Evolutionary conservation across 441 rosid genomes (phyloP), one percentile per base, ranked within the genome.

Genomic region (Dalechampia spathulata): DNA sequence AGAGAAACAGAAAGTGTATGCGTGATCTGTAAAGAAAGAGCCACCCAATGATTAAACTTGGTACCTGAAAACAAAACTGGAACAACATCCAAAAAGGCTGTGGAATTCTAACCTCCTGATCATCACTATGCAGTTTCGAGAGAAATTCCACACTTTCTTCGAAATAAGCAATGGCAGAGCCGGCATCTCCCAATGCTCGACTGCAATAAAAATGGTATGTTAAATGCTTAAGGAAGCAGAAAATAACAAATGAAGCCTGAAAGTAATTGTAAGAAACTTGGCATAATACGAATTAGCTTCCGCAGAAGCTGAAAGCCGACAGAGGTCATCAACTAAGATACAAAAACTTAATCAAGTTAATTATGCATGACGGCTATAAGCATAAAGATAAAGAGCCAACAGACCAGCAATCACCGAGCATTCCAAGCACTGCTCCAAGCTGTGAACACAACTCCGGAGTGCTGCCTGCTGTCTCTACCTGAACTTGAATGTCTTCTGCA

Each of bases 401-500:
- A 42, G 57, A 87, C 99, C 99, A 80, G 90, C 97, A 93, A 69
- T 93, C 99, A 37, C 99, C 97, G 43, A 90, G 99, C 95, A 90
- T 87, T 12, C 99, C 99, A 44, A 93, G 80, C 52, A 93, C 97
- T 41, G 96, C 97, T 44, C 99, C 99, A 54, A 93, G 93, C 82
- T 90, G 99, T 39, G 99, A 87, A 68, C 96, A 85, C 62, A 93
- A 62, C 63, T 90, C 96, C 34, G 95, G 70, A 20, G 93, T 82
- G 70, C 70, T 78, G 25, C 96, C 96, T 32, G 58, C 66, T 71
- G 63, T 74, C 64, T 73, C 84, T 63, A 90, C 69, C 76, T 87
- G 93, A 61, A 69, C 79, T 39, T 81, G 73, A 54, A 93, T 85
- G 68, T 90, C 97, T 47, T 85, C 91, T 4, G 87, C 80, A 74